Base-by-base conservation (phyloP, 2,329 filamentous ascomycete species). In the Aspergillus flavus region DNA sequence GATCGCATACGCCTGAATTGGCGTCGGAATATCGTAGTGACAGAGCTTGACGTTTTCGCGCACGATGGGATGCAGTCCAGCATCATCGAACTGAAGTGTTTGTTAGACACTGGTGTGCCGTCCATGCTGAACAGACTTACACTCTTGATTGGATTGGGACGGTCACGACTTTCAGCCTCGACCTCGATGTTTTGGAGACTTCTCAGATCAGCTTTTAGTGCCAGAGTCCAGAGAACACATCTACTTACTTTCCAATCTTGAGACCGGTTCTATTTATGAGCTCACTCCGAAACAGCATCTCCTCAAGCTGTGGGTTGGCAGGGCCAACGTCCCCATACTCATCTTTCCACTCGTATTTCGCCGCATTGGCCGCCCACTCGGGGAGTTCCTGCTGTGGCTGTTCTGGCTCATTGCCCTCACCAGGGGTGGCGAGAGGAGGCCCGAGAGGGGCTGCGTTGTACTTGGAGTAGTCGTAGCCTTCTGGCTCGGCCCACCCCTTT, bases 241-340 rank as follows among this genome's bases (percentile, higher is more conserved):
- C 34, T 14, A 81, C 85, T 76, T 81, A 89, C 85, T 82, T 87
- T 28, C 85, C 81, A 70, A 93, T 90, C 23, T 89, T 84, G 41
- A 88, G 81, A 3, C 91, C 91, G 59, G 75, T 80, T 68, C 81
- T 80, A 63, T 79, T 79, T 57, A 83, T 78, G 81, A 78, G 77
- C 53, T 85, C 82, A 6, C 81, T 79, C 0, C 85, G 83, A 61
- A 96, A 99, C 7, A 99, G 86, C 69, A 90, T 82, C 9, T 84
- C 70, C 81, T 98, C 94, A 0, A 99, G 86, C 55, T 87, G 85
- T 0, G 85, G 81, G 59, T 89, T 85, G 57, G 82, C 82, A 0
- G 93, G 93, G 7, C 90, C 94, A 59, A 99, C 83, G 46, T 98
- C 94, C 2, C 94, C 95, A 69, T 85, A 91, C 3, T 96, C 92